Percentiles rank a stretch among this genome's conserved stretches.
Conservation (phyloP, 2,329 filamentous ascomycete genomes). For the Botryotinia globosa region DNA sequence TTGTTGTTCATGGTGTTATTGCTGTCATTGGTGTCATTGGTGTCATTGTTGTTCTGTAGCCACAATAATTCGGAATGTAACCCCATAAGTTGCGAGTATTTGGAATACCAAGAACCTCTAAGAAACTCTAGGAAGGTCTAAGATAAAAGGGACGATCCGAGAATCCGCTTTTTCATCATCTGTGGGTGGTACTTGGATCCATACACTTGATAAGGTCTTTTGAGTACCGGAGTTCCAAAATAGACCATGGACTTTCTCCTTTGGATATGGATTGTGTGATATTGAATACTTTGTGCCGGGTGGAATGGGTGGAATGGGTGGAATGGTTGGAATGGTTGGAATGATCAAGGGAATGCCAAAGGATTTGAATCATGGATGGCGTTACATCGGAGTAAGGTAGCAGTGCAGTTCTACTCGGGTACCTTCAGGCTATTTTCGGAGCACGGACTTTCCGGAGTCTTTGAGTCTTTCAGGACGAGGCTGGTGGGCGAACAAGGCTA, state of each 20-base stretch:
- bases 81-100: not conserved
- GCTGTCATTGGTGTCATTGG: not conserved
- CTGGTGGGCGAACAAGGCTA: not conserved
- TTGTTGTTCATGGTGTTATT: not conserved
- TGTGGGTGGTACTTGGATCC: not conserved
- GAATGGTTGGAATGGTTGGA: too few species aligned
- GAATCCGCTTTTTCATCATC: not conserved
- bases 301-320: too few species aligned
- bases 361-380: not conserved
- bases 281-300: not conserved
- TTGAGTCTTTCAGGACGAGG: not conserved
- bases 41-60: not conserved
- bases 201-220: not conserved
- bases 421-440: not conserved
- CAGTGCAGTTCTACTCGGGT: too few species aligned
- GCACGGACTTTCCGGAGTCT: not conserved
- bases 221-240: not conserved
- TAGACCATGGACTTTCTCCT: conserved; percentile 6
- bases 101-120: conserved; percentile 7
- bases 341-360: not conserved
- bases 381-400: not conserved
- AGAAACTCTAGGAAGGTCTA: conserved; percentile 9
- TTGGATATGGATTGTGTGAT: not conserved
- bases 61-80: not conserved
- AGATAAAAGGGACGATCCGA: not conserved